Base-by-base conservation (phyloP, 1,139 yeast genomes). In the Blastobotrys aristatus region DNA sequence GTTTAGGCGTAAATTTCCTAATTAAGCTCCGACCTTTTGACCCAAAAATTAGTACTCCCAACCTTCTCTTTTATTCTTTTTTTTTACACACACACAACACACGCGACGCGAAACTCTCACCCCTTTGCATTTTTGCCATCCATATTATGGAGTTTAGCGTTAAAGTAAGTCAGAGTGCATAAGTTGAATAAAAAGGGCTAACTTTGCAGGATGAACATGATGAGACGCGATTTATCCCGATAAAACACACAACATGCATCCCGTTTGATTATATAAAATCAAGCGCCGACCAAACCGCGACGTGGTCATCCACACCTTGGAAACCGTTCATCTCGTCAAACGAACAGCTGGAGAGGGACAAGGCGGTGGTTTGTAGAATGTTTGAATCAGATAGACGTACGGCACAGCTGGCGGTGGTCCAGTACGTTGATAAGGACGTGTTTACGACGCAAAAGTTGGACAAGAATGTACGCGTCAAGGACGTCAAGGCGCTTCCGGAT, bases 1-100 rank as follows among this genome's bases (percentile, higher is more conserved):
- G 14, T 30, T 3, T 30, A 30, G 87, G 13, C 68, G 81, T 18
- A 71, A 62, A 53, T 74, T 69, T 44, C 70, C 67, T 49, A 77
- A 74, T 44, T 53, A 49, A 48, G 51, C 53, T 53, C 62, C 64
- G 63, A 50, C 50, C 26, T 57, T 51, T 14, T 50, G 45, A 40
- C 10, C 38, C 47, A 54, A 30, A 43, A 45, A 34, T 40, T 51
- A 43, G 16, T 46, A 41, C 27, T 24, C 27, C 27, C 10, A 24
- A 5, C 10, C 10, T 24, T 24, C 10, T 24, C 10, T 24, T 24
- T 24, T 24, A 6, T 24, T 24, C 10, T 24, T 24, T 24, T 10
- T 24, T 24, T 24, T 10, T 24, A 6, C 27, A 24, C 10, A 6
- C 27, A 24, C n/a, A n/a, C n/a, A n/a, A n/a, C n/a, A n/a, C n/a